Base-by-base conservation (phyloP, 345 rosid genomes). In the Euphorbia peplus region DNA sequence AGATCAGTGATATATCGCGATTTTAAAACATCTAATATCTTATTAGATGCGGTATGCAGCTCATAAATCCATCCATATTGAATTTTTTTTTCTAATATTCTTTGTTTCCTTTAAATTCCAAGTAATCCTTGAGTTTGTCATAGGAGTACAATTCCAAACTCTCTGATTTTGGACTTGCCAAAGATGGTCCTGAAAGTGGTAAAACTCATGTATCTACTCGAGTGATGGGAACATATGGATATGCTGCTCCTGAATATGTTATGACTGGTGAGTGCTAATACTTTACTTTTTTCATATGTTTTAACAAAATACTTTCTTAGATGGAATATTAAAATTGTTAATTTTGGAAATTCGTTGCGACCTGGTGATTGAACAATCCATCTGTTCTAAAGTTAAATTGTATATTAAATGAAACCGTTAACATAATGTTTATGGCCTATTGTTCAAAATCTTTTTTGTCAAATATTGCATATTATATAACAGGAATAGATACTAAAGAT, bases 81-180 rank as follows among this genome's bases (percentile, higher is more conserved):
- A 12, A 18, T 22, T 56, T 13, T 64, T 56, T 64, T 56, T 28
- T 50, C 29, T 44, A 25, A 16, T 56, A 24, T 3, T 15, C 5
- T 8, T 25, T 41, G 25, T 62, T 24, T 41, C 51, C 55, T 28
- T 55, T 54, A 41, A 28, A 68, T 39, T 67, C 65, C 44, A 35
- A 50, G 28, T 10, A 15, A 61, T 39, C 7, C 7, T 61, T 22
- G 53, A 8, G 9, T 24, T 42, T 60, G 1, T 52, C 66, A 39
- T 66, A 80, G 83, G 80, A 80, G 11, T 80, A 76, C 75, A 80
- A 80, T 67, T 75, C 83, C 60, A 80, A 76, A 64, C 83, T 80
- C 41, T 80, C 83, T 41, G 83, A 80, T 64, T 80, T 80, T 63
- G 83, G 83, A 68, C 83, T 80, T 47, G 83, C 83, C 63, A 80